Evolutionary conservation across 179 eudicot species (phyloP).

Genomic region (Beta lomatogona): DNA sequence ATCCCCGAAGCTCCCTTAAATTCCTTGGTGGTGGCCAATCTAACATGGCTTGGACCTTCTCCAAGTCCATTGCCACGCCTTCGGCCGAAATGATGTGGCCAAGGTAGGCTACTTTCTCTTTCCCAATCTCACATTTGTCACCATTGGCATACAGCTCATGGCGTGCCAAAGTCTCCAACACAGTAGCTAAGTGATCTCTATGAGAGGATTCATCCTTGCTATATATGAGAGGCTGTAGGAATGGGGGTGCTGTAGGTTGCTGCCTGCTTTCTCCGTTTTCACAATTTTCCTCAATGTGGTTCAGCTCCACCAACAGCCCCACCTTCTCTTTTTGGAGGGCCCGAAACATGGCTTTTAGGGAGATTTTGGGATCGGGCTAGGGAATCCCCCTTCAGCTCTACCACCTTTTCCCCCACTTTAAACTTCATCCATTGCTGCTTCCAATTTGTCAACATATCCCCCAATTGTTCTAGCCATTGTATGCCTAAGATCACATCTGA

Average conservation of each 20-base stretch:
- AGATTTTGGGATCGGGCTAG: not conserved
- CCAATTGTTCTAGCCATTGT: not conserved
- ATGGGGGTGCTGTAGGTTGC: no score
- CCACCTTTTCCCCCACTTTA: no score
- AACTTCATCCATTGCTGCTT: not conserved
- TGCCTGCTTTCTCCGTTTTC: no score
- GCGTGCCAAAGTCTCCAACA: no score
- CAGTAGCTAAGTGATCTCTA: no score
- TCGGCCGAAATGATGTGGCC: not conserved
- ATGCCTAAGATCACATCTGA: not conserved
- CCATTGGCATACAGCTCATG: no score
- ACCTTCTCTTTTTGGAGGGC: not conserved
- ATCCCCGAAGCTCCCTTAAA: not conserved
- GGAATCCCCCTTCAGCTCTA: not conserved
- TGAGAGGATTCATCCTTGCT: no score
- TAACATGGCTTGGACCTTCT: not conserved
- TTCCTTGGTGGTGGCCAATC: not conserved
- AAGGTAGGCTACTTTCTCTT: not conserved
- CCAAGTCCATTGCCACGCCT: not conserved
- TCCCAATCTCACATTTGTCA: not conserved
- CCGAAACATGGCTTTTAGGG: not conserved
- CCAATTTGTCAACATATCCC: not conserved
- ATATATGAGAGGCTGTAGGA: not conserved
- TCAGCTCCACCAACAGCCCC: not conserved
- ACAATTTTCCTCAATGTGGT: no score